Conservation (phyloP, 306 rosid species). For the Quercus gilva region DNA sequence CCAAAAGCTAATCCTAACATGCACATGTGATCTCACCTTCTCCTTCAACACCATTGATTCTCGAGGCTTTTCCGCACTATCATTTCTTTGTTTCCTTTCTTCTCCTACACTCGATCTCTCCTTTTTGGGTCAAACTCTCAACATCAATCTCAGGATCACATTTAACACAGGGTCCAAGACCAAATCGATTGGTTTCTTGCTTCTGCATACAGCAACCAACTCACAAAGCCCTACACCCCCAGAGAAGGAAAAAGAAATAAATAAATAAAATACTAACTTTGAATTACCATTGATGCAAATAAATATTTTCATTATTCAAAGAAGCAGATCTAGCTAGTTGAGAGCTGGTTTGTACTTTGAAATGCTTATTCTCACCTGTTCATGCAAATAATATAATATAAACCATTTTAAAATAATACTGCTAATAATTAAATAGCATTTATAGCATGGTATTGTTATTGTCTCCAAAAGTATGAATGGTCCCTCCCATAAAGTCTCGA, state of each 20-base stretch:
- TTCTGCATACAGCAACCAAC: too few relatives aligned
- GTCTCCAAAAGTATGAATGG: neutral
- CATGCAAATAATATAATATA: neutral
- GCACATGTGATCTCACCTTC: too few relatives aligned
- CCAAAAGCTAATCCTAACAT: too few relatives aligned
- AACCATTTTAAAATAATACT: neutral
- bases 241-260: neutral
- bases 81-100: too few relatives aligned
- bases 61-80: too few relatives aligned
- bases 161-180: too few relatives aligned
- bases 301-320: neutral
- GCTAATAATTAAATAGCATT: neutral
- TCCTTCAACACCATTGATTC: too few relatives aligned
- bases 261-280: neutral
- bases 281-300: neutral
- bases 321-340: neutral
- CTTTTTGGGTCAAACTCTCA: too few relatives aligned
- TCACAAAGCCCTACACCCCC: neutral
- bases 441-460: neutral
- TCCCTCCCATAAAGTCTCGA: neutral
- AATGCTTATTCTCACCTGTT: neutral
- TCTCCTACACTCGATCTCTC: too few relatives aligned
- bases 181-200: too few relatives aligned
- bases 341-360: neutral
- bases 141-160: too few relatives aligned